Evolutionary conservation across 1,284 basidiomycete species (phyloP).

Genomic region (Ganoderma leucocontextum): DNA sequence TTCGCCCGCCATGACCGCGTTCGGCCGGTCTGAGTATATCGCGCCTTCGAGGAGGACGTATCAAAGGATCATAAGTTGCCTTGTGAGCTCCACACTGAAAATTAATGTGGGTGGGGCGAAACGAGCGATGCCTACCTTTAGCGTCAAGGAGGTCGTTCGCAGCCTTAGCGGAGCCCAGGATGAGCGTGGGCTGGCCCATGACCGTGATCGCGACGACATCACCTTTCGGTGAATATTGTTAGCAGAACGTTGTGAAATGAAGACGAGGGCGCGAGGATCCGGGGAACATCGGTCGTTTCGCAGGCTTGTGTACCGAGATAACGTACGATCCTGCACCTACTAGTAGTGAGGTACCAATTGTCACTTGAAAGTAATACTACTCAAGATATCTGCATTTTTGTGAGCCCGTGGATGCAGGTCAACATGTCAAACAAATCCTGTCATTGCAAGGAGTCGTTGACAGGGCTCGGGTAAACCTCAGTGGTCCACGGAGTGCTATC

Average conservation of each 20-base stretch:
- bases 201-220: slow-evolving; percentile 42
- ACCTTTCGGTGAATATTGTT: slow-evolving; percentile 28
- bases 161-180: slow-evolving; percentile 41
- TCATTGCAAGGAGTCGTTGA: too few species aligned
- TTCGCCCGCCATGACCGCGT: slow-evolving; percentile 51
- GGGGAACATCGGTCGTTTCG: not conserved
- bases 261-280: not conserved
- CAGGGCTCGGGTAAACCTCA: too few species aligned
- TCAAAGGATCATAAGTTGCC: not conserved
- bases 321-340: too few species aligned
- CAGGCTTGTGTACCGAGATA: not conserved
- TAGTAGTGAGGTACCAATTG: too few species aligned
- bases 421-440: too few species aligned
- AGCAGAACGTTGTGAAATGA: not conserved
- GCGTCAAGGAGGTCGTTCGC: slow-evolving; percentile 44
- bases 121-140: slow-evolving; percentile 31
- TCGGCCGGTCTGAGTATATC: slow-evolving; percentile 52
- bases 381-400: too few species aligned
- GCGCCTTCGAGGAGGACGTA: slow-evolving; percentile 31
- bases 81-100: not conserved
- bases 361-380: too few species aligned
- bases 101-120: not conserved
- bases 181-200: slow-evolving; percentile 43
- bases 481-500: too few species aligned
- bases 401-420: too few species aligned